Conservation (phyloP, 495 filamentous ascomycete species). For the Venustampulla echinocandica region DNA sequence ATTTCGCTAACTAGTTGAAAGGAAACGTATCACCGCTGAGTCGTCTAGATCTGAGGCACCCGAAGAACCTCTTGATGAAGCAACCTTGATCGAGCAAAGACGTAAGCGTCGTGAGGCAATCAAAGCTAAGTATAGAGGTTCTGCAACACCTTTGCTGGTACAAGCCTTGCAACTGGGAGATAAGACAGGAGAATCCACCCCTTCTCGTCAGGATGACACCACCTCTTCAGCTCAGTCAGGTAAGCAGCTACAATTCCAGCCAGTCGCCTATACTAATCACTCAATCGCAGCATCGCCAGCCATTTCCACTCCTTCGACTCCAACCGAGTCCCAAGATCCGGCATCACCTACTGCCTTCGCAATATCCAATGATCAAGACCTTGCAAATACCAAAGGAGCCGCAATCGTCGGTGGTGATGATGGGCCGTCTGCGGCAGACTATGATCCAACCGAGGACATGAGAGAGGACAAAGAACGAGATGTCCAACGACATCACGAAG, state of each 20-base stretch:
- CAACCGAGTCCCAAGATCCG: constrained; percentile 31
- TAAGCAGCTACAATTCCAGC: constrained; percentile 10
- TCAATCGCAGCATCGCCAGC: constrained; percentile 2
- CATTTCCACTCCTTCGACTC: constrained; percentile 35
- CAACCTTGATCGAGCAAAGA: constrained; percentile 73
- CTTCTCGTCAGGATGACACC: constrained; percentile 31
- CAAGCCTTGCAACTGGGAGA: constrained; percentile 63
- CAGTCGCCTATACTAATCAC: constrained; percentile 1
- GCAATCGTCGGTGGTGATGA: constrained; percentile 46
- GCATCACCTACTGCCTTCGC: constrained; percentile 35
- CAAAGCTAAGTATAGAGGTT: constrained; percentile 69
- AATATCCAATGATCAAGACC: constrained; percentile 45
- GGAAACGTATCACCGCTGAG: not conserved
- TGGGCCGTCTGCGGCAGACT: constrained; percentile 88
- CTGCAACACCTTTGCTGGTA: constrained; percentile 63
- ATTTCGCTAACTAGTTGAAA: not conserved
- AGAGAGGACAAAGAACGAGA: constrained; percentile 73
- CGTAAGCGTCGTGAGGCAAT: constrained; percentile 82
- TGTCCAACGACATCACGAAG: constrained; percentile 48
- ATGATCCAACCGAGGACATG: constrained; percentile 91
- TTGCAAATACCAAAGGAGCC: constrained; percentile 50
- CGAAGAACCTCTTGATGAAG: constrained; percentile 60
- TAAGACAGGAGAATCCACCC: constrained; percentile 32
- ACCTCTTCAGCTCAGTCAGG: constrained; percentile 17
- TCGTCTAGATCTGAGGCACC: constrained; percentile 1